Conservation (phyloP, 2,329 filamentous ascomycete genomes). For the Fusarium veterinarium region DNA sequence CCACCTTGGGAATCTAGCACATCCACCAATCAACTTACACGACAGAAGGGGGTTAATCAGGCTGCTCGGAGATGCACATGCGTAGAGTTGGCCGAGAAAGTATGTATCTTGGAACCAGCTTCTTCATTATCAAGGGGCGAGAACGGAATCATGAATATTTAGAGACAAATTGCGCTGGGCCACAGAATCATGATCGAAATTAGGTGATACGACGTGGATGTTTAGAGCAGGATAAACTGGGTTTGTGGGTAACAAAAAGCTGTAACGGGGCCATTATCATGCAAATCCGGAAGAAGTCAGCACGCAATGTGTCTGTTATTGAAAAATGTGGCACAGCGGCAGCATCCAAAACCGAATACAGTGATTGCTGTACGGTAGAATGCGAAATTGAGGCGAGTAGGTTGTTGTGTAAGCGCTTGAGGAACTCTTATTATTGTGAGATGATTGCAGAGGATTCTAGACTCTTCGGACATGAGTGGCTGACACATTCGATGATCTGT, state of each 20-base stretch:
- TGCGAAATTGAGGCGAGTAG: not conserved
- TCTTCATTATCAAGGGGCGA: not conserved
- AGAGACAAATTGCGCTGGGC: not conserved
- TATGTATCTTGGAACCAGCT: not conserved
- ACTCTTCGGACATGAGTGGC: slow-evolving; percentile 18
- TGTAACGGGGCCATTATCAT: slow-evolving; percentile 8
- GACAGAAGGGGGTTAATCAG: slow-evolving; percentile 16
- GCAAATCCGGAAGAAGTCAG: slow-evolving; percentile 6
- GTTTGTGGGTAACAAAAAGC: not conserved
- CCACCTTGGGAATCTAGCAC: slow-evolving; percentile 12
- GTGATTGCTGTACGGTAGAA: slow-evolving; percentile 6
- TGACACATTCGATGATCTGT: slow-evolving; percentile 4
- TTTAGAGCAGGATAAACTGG: not conserved
- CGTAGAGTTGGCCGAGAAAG: slow-evolving; percentile 5
- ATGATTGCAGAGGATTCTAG: slow-evolving; percentile 31
- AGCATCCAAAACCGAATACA: slow-evolving; percentile 1
- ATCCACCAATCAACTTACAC: slow-evolving; percentile 48
- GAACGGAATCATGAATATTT: not conserved
- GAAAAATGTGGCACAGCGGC: slow-evolving; percentile 20
- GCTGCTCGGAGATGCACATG: slow-evolving; percentile 6
- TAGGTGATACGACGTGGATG: slow-evolving; percentile 13
- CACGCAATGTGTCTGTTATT: slow-evolving; percentile 9
- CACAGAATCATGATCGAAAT: not conserved
- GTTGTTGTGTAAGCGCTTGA: not conserved
- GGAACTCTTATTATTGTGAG: not conserved